Evolutionary conservation across 345 rosid genomes (phyloP).

Genomic region (Corchorus olitorius): DNA sequence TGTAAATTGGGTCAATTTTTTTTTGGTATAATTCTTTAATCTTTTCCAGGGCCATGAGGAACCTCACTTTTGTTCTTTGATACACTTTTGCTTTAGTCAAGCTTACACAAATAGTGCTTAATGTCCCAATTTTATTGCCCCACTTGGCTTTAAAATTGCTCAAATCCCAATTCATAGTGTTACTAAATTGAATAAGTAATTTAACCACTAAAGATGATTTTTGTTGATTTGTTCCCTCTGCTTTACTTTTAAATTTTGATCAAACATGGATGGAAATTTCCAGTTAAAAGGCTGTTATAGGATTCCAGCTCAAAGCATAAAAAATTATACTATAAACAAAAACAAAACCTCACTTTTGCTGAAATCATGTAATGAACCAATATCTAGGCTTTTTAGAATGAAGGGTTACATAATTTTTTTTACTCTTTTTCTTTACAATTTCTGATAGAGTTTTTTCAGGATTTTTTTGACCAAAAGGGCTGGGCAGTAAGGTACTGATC

Average conservation of each 20-base stretch:
- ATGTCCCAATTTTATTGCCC: neutral
- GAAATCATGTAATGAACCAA: neutral
- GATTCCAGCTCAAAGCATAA: constrained; percentile 12
- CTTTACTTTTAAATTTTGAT: neutral
- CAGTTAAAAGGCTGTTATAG: constrained; percentile 1
- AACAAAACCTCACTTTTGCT: neutral
- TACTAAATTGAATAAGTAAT: neutral
- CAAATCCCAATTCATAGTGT: neutral
- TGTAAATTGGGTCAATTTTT: neutral
- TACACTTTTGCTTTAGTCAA: constrained; percentile 3
- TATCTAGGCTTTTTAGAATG: neutral
- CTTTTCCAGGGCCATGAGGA: neutral
- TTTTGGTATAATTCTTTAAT: neutral
- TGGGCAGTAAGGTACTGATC: constrained; percentile 12
- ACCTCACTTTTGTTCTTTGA: neutral
- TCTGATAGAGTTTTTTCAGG: neutral
- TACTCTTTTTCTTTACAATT: neutral
- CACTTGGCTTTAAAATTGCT: neutral
- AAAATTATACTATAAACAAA: neutral
- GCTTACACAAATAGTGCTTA: constrained; percentile 16
- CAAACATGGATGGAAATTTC: neutral
- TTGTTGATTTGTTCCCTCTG: constrained; percentile 6
- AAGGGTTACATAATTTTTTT: neutral
- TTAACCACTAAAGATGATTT: constrained; percentile 15
- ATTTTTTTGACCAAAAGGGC: constrained; percentile 12